Base-by-base conservation (phyloP, 2,329 filamentous ascomycete genomes). In the Cladosporium sp. region DNA sequence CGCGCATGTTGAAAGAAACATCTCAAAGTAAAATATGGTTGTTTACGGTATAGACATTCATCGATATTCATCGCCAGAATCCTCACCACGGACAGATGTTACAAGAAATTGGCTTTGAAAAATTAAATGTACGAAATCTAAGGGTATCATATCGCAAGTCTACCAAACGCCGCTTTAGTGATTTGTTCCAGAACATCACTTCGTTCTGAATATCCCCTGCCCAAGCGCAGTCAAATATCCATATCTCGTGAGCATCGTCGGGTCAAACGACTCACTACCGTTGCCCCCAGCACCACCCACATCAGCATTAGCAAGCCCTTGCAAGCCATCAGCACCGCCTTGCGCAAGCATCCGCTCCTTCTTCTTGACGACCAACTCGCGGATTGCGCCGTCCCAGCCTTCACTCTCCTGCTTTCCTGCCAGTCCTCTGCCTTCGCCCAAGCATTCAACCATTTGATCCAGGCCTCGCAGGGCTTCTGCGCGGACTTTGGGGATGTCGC, bases 331-430 rank as follows among this genome's bases (percentile, higher is more conserved):
- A 66, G 68, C 17, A 65, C 70, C 52, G 61, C 67, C 59, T 61
- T 51, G 45, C 17, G 37, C 45, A 7, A 60, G 65, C 69, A 59
- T 77, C 73, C 52, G 73, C 63, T 63, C 63, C 39, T 61, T 57
- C 54, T 69, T 69, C 49, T 59, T 59, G 24, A 59, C 61, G 15
- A 86, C 77, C 54, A 76, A 68, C 38, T 78, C 73, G 51, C 76
- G 70, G 15, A 83, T 73, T 17, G 74, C 73, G 6, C 70, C 70
- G 55, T 85, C 82, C 82, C 83, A 86, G 3, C 75, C 76, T 64
- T 76, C 56, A 64, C 75, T 52, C 71, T 71, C 54, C 66, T 75
- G 59, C 53, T 65, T 64, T 5, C 67, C 70, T 19, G 66, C 64
- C 40, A 72, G 51, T 40, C 67, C 63, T 39, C 78, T 76, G 18